These are phyloP conservation scores for Heritiera littoralis DNA, from an alignment of 345 rosid genomes.

Conservation along the genomic window DNA sequence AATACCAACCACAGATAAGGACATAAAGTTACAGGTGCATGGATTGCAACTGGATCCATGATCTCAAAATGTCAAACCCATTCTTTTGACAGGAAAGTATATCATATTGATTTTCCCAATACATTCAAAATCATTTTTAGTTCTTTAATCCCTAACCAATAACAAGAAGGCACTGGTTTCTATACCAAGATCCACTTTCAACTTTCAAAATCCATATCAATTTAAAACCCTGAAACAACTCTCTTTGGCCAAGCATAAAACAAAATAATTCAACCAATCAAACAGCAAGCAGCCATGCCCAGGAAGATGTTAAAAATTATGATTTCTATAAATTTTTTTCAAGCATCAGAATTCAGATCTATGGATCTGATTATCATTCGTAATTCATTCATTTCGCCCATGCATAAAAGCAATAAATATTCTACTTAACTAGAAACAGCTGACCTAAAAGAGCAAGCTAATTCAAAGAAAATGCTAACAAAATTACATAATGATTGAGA, in stretches of 20 bases:
- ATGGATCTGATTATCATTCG: background rate
- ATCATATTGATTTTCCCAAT: background rate
- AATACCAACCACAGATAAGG: background rate
- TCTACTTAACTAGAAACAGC: background rate
- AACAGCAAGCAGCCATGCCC: background rate
- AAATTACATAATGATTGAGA: background rate
- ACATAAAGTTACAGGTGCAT: background rate
- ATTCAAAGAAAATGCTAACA: background rate
- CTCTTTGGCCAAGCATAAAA: background rate
- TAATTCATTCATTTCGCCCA: background rate
- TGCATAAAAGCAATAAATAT: background rate
- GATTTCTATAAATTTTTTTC: background rate
- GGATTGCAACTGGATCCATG: background rate
- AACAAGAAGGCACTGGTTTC: background rate
- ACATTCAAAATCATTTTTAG: background rate
- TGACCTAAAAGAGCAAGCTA: background rate
- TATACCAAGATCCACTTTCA: background rate
- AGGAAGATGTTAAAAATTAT: background rate
- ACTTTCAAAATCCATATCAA: background rate
- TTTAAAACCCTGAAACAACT: background rate
- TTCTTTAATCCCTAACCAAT: background rate
- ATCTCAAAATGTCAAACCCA: background rate
- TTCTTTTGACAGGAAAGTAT: conserved; percentile 2
- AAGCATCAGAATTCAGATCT: background rate
- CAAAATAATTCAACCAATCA: background rate